Evolutionary conservation across 768 basidiomycete species (phyloP).

Genomic region (Thelephora ganbajun): DNA sequence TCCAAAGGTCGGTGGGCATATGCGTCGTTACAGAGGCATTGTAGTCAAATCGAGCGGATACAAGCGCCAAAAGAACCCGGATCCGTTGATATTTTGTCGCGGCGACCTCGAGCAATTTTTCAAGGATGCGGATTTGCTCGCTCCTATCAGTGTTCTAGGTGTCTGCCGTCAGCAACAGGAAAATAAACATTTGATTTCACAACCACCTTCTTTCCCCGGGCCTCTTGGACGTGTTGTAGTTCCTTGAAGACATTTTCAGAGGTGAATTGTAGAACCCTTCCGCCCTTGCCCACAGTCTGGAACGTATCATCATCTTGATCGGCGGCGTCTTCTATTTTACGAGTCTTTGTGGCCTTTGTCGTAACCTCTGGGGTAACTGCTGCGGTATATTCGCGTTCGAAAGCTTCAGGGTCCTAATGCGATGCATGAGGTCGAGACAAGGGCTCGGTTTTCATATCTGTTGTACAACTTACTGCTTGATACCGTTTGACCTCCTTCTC

Average conservation of each 20-base stretch:
- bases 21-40: constrained; percentile 74
- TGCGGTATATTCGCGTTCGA: constrained; percentile 61
- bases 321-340: constrained; percentile 28
- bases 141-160: constrained; percentile 89
- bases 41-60: constrained; percentile 95
- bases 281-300: constrained; percentile 84
- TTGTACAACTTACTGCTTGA: constrained; percentile 42
- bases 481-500: constrained; percentile 70
- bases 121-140: constrained; percentile 87
- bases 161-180: background rate
- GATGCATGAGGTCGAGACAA: background rate
- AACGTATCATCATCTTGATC: constrained; percentile 50
- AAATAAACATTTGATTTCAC: background rate
- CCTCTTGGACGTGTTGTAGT: constrained; percentile 82
- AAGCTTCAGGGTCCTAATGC: constrained; percentile 73
- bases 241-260: constrained; percentile 85
- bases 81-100: constrained; percentile 86
- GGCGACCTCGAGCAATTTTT: constrained; percentile 75
- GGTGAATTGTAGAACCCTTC: constrained; percentile 69
- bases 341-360: constrained; percentile 22
- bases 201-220: constrained; percentile 86
- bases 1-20: constrained; percentile 91
- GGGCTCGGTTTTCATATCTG: background rate
- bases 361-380: constrained; percentile 32
- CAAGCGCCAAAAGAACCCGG: constrained; percentile 83